Conservation (phyloP, 2,329 filamentous ascomycete species). For the Furcasterigmium sp. region DNA sequence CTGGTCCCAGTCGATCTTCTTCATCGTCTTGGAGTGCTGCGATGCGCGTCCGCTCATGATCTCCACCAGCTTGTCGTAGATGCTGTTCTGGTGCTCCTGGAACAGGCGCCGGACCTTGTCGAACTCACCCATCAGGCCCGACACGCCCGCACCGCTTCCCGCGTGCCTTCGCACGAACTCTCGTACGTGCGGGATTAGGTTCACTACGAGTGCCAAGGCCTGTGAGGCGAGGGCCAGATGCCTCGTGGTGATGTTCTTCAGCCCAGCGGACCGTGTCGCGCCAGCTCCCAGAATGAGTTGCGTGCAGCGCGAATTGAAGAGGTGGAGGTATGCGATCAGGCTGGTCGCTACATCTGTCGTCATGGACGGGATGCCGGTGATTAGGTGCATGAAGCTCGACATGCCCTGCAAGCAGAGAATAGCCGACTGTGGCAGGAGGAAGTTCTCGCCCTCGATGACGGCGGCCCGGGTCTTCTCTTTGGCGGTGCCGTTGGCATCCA, state of each 20-base stretch:
- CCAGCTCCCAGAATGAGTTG: slow-evolving; percentile 94
- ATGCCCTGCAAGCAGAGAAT: slow-evolving; percentile 76
- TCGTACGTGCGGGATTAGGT: slow-evolving; percentile 81
- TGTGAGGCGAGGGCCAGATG: slow-evolving; percentile 90
- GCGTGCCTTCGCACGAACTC: slow-evolving; percentile 83
- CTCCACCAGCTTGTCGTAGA: slow-evolving; percentile 88
- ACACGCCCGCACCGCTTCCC: slow-evolving; percentile 44
- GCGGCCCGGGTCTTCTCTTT: slow-evolving; percentile 68
- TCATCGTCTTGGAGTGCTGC: slow-evolving; percentile 70
- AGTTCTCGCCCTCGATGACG: slow-evolving; percentile 76
- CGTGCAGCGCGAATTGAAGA: slow-evolving; percentile 95
- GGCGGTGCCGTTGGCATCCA: slow-evolving; percentile 35
- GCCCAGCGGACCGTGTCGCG: slow-evolving; percentile 78
- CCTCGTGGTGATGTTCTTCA: slow-evolving; percentile 95
- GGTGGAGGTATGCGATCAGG: slow-evolving; percentile 78
- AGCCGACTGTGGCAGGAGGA: slow-evolving; percentile 79
- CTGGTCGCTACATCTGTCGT: slow-evolving; percentile 74
- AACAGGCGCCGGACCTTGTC: slow-evolving; percentile 79
- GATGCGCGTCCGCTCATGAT: slow-evolving; percentile 80
- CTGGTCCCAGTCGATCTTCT: slow-evolving; percentile 68
- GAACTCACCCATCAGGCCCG: slow-evolving; percentile 71
- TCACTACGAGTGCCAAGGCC: slow-evolving; percentile 79
- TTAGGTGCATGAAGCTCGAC: slow-evolving; percentile 75
- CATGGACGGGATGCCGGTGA: slow-evolving; percentile 83
- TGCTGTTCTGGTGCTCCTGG: slow-evolving; percentile 85